Evolutionary conservation across 2,329 filamentous ascomycete species (phyloP), one percentile per base, ranked within the genome.

Genomic region (Cryphonectria japonica): DNA sequence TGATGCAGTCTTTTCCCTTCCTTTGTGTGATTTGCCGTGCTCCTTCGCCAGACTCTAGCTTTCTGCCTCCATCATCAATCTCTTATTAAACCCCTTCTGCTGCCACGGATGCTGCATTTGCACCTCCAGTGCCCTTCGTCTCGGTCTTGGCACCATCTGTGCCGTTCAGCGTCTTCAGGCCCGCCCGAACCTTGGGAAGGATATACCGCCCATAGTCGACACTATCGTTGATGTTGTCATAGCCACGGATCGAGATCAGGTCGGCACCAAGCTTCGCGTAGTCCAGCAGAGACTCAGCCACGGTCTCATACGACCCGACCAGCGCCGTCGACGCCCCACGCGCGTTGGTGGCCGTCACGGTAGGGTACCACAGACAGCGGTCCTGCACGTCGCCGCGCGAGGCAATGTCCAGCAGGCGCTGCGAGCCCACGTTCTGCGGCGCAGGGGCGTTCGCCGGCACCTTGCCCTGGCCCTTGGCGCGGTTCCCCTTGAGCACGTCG

Each of bases 291-390:
- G 86, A 86, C 52, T 88, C 85, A 1, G 81, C 78, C 19, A 89
- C 79, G 0, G 86, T 89, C 76, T 87, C 79, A 34, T 80, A 80
- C 2, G 85, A 86, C 3, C 87, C 87, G 0, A 89, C 87, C 50
- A 89, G 78, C 0, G 87, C 87, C 0, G 87, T 90, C 0, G 86
- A 88, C 0, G 88, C 88, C 0, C 88, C 88, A 1, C 86, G 81
- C 0, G 88, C 88, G 76, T 87, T 87, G 0, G 88, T 89, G 1
- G 87, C 87, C 2, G 86, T 88, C 5, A 89, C 88, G 0, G 88
- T 89, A 0, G 87, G 87, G 77, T 89, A 90, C 87, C 88, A 90
- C n/a, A 89, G 78, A 0, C 86, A 87, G 26, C 87, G 85, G 75
- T 90, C 88, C 73, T 89, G 88, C 1, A 89, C 85, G 75, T 89